A percentile compares a stretch with the other conserved stretches of the same genome.
Evolutionary conservation across 169 alveolate genomes (phyloP).

Genomic region (Besnoitia besnoiti): DNA sequence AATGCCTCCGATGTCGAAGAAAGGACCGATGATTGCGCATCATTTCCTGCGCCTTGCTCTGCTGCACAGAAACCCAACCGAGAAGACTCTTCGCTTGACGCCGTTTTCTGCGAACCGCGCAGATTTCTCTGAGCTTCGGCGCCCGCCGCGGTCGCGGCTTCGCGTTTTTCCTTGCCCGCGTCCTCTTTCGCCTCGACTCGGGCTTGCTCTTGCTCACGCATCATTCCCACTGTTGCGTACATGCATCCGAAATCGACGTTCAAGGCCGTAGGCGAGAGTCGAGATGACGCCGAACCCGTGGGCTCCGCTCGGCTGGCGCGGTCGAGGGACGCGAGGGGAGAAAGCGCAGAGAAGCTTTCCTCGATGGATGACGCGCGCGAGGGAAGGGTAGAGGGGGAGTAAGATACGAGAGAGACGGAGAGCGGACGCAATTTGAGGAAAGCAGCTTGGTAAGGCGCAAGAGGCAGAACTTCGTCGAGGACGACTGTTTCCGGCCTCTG

Average conservation of each 20-base stretch:
- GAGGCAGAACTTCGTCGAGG: not conserved
- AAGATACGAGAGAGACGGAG: not conserved
- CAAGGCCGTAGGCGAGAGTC: not conserved
- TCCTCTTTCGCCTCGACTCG: not conserved
- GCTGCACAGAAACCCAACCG: too few relatives aligned
- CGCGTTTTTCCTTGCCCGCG: not conserved
- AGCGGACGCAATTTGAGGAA: not conserved
- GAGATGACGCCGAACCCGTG: too few relatives aligned
- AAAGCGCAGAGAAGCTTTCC: not conserved
- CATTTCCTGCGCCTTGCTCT: too few relatives aligned
- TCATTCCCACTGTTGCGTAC: not conserved
- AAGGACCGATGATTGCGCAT: too few relatives aligned
- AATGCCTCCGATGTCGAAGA: too few relatives aligned
- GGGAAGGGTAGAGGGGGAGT: not conserved
- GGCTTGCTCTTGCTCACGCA: not conserved
- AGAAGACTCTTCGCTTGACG: too few relatives aligned
- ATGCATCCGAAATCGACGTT: not conserved
- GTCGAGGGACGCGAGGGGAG: not conserved
- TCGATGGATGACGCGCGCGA: not conserved
- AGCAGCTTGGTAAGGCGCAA: conserved; percentile 10
- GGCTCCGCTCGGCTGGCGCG: not conserved
- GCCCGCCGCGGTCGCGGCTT: not conserved
- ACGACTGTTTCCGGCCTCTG: not conserved
- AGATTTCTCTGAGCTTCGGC: too few relatives aligned
- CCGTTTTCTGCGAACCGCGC: too few relatives aligned